Conservation (phyloP, 2,329 filamentous ascomycete species). For the Penicillium sumatraense region DNA sequence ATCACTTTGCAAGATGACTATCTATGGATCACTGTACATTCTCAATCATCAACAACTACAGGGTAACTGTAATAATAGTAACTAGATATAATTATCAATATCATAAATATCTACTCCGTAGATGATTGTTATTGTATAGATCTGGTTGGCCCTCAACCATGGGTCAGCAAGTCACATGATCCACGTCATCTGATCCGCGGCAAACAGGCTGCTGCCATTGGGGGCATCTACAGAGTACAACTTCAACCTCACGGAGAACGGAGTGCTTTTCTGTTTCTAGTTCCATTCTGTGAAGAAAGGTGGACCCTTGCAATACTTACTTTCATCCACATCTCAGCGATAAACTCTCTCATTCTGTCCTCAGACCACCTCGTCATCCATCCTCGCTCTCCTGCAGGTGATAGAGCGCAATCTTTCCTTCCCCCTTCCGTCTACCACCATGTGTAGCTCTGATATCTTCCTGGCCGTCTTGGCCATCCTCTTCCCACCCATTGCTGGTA, state of each 20-base stretch:
- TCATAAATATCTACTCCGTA: too few relatives aligned
- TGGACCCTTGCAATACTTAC: slow-evolving; percentile 10
- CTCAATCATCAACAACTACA: too few relatives aligned
- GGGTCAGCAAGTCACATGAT: too few relatives aligned
- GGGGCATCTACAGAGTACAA: neutral
- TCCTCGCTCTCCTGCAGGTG: slow-evolving; percentile 11
- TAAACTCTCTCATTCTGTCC: slow-evolving; percentile 4
- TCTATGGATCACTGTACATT: too few relatives aligned
- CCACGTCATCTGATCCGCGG: slow-evolving; percentile 22
- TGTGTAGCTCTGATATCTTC: slow-evolving; percentile 66
- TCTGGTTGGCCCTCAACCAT: too few relatives aligned
- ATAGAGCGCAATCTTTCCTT: slow-evolving; percentile 13
- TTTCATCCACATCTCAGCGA: neutral
- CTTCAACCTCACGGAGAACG: too few relatives aligned
- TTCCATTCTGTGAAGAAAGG: neutral
- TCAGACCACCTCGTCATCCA: neutral
- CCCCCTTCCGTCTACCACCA: slow-evolving; percentile 33
- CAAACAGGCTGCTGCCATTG: slow-evolving; percentile 18
- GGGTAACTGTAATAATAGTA: too few relatives aligned
- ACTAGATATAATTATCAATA: too few relatives aligned
- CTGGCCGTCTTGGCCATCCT: slow-evolving; percentile 64
- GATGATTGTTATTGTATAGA: too few relatives aligned
- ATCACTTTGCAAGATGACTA: too few relatives aligned
- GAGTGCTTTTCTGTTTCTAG: too few relatives aligned
- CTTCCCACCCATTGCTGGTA: slow-evolving; percentile 64